Evolutionary conservation across 2,329 filamentous ascomycete genomes (phyloP), one percentile per base, ranked within the genome.

Genomic region (Didymella exigua): DNA sequence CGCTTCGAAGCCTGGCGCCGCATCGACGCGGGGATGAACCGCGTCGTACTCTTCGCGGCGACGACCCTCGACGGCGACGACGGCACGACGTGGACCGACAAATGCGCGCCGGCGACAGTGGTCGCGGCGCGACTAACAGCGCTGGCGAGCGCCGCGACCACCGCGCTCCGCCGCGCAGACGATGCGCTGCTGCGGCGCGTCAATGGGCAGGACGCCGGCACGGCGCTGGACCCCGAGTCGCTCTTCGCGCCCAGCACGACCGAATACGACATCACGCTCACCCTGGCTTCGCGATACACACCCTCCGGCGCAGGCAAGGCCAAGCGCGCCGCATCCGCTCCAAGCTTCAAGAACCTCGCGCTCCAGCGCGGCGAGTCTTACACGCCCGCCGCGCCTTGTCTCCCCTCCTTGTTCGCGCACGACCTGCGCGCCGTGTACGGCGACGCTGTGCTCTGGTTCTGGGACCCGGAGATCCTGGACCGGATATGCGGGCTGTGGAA

Each of bases 261-360:
- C 9, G 92, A 96, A 61, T 99, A 93, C 73, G 91, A 98, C 72
- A 88, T 98, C 60, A 78, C 93, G n/a, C 79, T 99, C 49, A 84
- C 88, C 68, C 78, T 98, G 18, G 83, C 85, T 14, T 62, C 81
- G 27, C 86, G 83, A 61, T 78, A 78, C 44, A 71, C 84, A 38
- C 34, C 44, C 4, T 37, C 41, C 2, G 10, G 31, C 11, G 13
- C 29, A 4, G 13, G 3, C 21, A 38, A 9, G 5, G 56, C 26
- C 67, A 65, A 54, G 69, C 63, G 30, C 67, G 67, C 49, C 68
- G 63, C 13, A 78, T 67, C 59, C 70, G 59, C 67, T 81, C 0
- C 81, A 82, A 26, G 34, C 2, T 97, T 88, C 81, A 96, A 96
- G 77, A 97, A 97, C 71, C 80, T 97, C 29, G 85, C 89, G 62